phyloP scores from a whole-genome alignment of 2,329 filamentous ascomycete genomes.

The Cladophialophora psammophila region DNA sequence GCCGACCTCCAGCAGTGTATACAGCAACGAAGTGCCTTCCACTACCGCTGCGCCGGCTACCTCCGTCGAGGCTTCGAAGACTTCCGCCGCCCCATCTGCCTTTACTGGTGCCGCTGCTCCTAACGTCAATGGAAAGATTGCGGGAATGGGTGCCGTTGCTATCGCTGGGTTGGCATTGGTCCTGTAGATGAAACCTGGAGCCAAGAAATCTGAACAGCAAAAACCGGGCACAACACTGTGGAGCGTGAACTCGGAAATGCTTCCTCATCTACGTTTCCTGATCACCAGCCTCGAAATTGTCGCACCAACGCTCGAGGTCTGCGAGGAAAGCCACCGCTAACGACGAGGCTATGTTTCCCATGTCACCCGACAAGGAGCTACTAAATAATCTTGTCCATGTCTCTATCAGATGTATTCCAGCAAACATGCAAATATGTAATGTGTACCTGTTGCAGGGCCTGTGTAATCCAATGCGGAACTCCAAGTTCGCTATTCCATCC shows the following conservation, averaged over 20 bases:
- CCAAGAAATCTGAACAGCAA: not conserved
- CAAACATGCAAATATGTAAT: not conserved
- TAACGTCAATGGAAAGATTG: constrained; percentile 29
- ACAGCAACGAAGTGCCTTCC: not conserved
- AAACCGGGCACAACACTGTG: not conserved
- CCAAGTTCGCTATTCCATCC: not conserved
- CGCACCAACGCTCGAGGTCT: not conserved
- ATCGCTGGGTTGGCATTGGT: constrained; percentile 35
- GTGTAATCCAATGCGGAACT: not conserved
- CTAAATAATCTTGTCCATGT: not conserved
- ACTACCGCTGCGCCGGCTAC: constrained; percentile 6
- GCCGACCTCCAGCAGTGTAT: not conserved
- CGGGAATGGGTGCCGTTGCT: constrained; percentile 33
- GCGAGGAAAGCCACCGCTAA: not conserved
- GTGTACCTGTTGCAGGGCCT: not conserved
- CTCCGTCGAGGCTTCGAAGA: not conserved
- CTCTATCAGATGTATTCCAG: not conserved
- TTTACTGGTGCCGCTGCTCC: constrained; percentile 30
- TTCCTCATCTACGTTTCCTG: not conserved
- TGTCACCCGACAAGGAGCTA: not conserved
- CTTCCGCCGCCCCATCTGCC: constrained; percentile 2
- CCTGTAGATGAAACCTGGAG: constrained; percentile 21
- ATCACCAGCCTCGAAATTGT: not conserved
- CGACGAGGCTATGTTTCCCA: not conserved
- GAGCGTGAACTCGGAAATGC: not conserved